Base-by-base conservation (phyloP, 805 yeast species). In the Debaryomyces castellii region DNA sequence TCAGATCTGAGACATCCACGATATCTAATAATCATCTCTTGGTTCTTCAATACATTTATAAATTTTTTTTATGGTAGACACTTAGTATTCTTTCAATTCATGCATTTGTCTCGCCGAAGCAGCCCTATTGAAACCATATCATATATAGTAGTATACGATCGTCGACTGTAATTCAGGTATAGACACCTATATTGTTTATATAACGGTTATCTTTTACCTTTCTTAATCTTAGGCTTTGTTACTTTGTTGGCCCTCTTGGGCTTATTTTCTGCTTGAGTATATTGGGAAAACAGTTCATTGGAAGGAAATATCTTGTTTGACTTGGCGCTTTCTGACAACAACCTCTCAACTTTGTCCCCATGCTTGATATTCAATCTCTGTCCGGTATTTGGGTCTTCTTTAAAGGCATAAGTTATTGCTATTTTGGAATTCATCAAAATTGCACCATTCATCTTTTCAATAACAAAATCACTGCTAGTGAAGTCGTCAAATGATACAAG, bases 281-380 rank as follows among this genome's bases (percentile, higher is more conserved):
- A 20, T 9, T 18, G 12, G 10, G 34, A 3, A 14, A 12, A 17
- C 3, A 17, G 3, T 9, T 18, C 21, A 20, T 23, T 28, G n/a
- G 25, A 14, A 24, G 46, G 39, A 14, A 38, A 33, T 4, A 47
- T 42, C 11, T 67, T 66, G 52, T 78, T 69, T 52, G 66, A 67
- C 54, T 73, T 71, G 2, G 89, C 90, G 53, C 78, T 82, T 30
- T 69, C 71, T 9, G 92, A 91, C 44, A 90, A 71, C 43, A 77
- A 51, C 53, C 97, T 73, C 60, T 91, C 97, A 0, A 82, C 80
- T 32, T 74, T 76, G 54, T 85, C 91, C n/a, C 97, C 97, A 55
- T 88, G 95, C 40, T 77, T 74, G 16, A 56, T 54, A 44, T 56
- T 80, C 80, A 47, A 77, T 59, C 77, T 74, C n/a, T 55, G 58